These are phyloP conservation scores for Penicillium sp. DNA, from an alignment of 2,329 filamentous ascomycete genomes.

Conservation along the genomic window DNA sequence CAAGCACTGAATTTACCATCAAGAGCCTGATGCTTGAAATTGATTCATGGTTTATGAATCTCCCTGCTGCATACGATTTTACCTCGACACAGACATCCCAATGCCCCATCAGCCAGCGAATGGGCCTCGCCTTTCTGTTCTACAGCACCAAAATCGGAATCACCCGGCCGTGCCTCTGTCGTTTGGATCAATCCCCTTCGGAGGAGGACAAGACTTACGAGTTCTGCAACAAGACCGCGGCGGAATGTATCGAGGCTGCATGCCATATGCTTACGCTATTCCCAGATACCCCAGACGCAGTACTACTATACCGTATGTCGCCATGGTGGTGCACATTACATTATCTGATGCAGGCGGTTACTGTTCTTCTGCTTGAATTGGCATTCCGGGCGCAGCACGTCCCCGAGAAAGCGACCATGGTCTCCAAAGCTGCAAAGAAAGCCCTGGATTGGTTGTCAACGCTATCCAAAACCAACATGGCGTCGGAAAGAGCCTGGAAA, in stretches of 20 bases:
- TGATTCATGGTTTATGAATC: slow-evolving; percentile 41
- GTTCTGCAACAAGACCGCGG: slow-evolving; percentile 40
- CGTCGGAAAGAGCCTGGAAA: slow-evolving; percentile 35
- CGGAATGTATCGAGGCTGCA: slow-evolving; percentile 44
- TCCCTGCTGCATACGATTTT: slow-evolving; percentile 42
- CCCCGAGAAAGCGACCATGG: slow-evolving; percentile 39
- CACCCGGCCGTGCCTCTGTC: slow-evolving; percentile 45
- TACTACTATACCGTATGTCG: slow-evolving; percentile 37
- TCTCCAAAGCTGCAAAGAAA: slow-evolving; percentile 37
- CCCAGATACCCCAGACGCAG: slow-evolving; percentile 39
- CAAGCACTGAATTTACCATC: slow-evolving; percentile 40
- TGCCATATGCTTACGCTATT: slow-evolving; percentile 42
- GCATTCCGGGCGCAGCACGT: slow-evolving; percentile 44
- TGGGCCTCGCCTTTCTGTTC: slow-evolving; percentile 43
- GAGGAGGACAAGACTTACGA: slow-evolving; percentile 35
- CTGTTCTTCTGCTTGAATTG: slow-evolving; percentile 45
- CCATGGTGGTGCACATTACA: slow-evolving; percentile 49
- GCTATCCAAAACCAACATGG: slow-evolving; percentile 31
- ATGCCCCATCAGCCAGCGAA: slow-evolving; percentile 35
- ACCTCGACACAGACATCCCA: slow-evolving; percentile 38
- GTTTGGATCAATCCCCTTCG: slow-evolving; percentile 34
- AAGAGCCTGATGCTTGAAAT: slow-evolving; percentile 38
- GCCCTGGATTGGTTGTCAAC: slow-evolving; percentile 35
- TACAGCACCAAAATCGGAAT: slow-evolving; percentile 45
- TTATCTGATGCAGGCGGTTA: slow-evolving; percentile 45